Base-by-base conservation (phyloP, 306 rosid species). In the Casuarina glauca region DNA sequence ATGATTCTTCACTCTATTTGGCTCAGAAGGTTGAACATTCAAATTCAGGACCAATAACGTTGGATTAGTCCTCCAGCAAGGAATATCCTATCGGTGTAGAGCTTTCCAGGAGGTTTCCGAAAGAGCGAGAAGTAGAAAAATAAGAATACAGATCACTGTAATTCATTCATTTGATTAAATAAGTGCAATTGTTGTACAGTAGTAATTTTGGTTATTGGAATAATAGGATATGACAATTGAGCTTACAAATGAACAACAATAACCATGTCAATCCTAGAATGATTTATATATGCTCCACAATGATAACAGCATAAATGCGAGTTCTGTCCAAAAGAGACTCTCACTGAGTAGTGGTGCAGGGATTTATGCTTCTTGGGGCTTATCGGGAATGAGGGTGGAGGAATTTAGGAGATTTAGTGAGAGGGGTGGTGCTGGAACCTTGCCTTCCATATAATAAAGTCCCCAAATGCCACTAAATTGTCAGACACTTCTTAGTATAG, bases 1-100 rank as follows among this genome's bases (percentile, higher is more conserved):
- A 86, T 89, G 93, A 84, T 70, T 70, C 20, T 86, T 12, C 90
- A 90, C 82, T 90, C 94, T 45, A 74, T 87, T 79, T 88, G 91
- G 90, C 94, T 86, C 16, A 82, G 90, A 49, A 88, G 94, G 58
- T 70, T 88, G 80, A 90, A 84, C 54, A 70, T 84, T 72, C 84
- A 20, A 17, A 82, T 85, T 81, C 78, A 69, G 41, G 84, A 84
- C 58, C 74, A 52, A 44, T 49, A 46, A 77, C 44, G 13, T 36
- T 38, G 44, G 17, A 63, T 63, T 38, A 20, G 17, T 35, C 19
- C 44, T 19, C 17, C 17, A 3, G 42, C 69, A 63, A 63, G 46
- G 50, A 20, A 66, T 7, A 5, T 66, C 8, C 69, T 36, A 9
- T 10, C 38, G 1, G 16, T 6, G 32, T 17, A 41, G 38, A 38